Evolutionary conservation across 495 filamentous ascomycete species (phyloP).

Genomic region (Podospora australis): DNA sequence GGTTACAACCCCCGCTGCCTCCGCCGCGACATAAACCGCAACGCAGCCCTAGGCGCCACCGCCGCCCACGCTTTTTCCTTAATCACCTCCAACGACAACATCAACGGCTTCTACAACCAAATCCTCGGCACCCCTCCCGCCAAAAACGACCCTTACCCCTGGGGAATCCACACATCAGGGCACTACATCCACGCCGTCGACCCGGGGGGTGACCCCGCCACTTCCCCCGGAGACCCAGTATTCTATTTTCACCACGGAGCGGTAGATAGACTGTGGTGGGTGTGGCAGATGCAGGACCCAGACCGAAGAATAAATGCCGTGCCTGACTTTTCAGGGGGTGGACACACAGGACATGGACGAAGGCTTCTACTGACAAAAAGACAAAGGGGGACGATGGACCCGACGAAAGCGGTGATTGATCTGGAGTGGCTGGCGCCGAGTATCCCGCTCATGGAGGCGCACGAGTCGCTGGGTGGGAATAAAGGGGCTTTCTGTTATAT

Average conservation of each 20-base stretch:
- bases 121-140: slow-evolving; percentile 44
- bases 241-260: slow-evolving; percentile 66
- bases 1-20: slow-evolving; percentile 56
- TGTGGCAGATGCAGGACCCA: slow-evolving; percentile 54
- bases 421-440: slow-evolving; percentile 28
- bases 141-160: slow-evolving; percentile 28
- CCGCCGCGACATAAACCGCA: slow-evolving; percentile 48
- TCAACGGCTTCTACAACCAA: slow-evolving; percentile 46
- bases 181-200: slow-evolving; percentile 58
- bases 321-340: slow-evolving; percentile 5
- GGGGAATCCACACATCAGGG: slow-evolving; percentile 54
- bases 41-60: slow-evolving; percentile 35
- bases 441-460: slow-evolving; percentile 24
- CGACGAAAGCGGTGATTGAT: slow-evolving; percentile 14
- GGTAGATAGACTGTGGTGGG: slow-evolving; percentile 64
- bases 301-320: slow-evolving; percentile 22
- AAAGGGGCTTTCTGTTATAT: slow-evolving; percentile 28
- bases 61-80: slow-evolving; percentile 31
- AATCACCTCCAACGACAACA: slow-evolving; percentile 28
- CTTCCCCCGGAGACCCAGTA: slow-evolving; percentile 51
- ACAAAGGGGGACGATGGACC: slow-evolving; percentile 2
- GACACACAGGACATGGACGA: neutral
- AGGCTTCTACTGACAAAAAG: slow-evolving; percentile 8
- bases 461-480: slow-evolving; percentile 20
- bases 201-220: slow-evolving; percentile 27